Percentiles rank a stretch among this genome's conserved stretches.
Conservation (phyloP, 495 filamentous ascomycete genomes). For the Chaetomium cochliodes region DNA sequence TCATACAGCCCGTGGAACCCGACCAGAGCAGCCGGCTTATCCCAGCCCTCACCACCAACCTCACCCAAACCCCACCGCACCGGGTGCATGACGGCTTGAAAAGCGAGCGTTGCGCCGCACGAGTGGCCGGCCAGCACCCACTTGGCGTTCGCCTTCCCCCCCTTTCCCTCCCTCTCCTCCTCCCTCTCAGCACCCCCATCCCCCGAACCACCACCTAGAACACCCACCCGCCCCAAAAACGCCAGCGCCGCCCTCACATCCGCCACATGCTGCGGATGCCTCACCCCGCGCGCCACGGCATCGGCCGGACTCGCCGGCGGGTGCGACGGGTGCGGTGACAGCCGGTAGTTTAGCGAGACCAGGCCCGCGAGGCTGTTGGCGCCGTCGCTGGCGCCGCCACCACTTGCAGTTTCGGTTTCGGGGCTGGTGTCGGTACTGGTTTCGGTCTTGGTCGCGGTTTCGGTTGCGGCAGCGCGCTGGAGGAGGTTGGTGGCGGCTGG, state of each 20-base stretch:
- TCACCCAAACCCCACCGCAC: conserved; percentile 21
- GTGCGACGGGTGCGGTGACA: conserved; percentile 67
- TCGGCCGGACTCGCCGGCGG: conserved; percentile 35
- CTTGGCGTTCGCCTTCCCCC: neutral
- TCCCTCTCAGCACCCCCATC: too few species aligned
- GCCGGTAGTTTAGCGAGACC: conserved; percentile 75
- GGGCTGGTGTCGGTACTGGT: too few species aligned
- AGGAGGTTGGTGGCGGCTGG: conserved; percentile 25
- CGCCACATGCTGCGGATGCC: conserved; percentile 70
- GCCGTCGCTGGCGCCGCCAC: too few species aligned
- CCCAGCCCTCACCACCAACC: too few species aligned
- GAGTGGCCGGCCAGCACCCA: conserved; percentile 72
- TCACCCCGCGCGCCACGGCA: conserved; percentile 24
- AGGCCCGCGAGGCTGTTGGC: conserved; percentile 54
- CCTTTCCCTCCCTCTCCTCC: neutral
- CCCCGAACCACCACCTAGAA: neutral
- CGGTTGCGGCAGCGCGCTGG: neutral
- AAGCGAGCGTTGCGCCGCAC: conserved; percentile 70
- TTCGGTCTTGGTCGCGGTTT: neutral
- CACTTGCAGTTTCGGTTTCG: too few species aligned
- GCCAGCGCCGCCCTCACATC: conserved; percentile 65
- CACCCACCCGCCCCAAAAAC: conserved; percentile 54
- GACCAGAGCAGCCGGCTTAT: conserved; percentile 28
- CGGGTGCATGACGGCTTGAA: conserved; percentile 61
- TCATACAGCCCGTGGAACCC: conserved; percentile 67